Evolutionary conservation across 2,329 filamentous ascomycete genomes (phyloP).

Genomic region (Ophiostoma sp.): DNA sequence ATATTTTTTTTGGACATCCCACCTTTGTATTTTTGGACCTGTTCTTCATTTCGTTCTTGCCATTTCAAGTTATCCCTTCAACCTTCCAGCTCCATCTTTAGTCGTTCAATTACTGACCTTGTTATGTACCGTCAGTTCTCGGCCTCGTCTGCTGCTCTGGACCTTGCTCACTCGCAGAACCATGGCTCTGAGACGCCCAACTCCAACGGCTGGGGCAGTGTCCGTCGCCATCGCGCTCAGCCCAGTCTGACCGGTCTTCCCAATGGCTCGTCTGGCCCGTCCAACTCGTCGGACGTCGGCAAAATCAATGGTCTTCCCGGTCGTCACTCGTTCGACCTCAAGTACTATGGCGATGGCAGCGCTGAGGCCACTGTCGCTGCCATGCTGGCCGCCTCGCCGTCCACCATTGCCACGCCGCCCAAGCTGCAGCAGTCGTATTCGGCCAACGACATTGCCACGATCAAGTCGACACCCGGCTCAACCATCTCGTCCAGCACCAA

Average conservation of each 20-base stretch:
- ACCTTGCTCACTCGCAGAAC: slow-evolving; percentile 71
- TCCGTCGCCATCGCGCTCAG: slow-evolving; percentile 68
- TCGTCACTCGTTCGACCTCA: slow-evolving; percentile 61
- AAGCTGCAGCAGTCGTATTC: slow-evolving; percentile 89
- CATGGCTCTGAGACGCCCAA: slow-evolving; percentile 58
- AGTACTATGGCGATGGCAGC: slow-evolving; percentile 51
- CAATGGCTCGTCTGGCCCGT: slow-evolving; percentile 41
- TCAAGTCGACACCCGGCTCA: slow-evolving; percentile 66
- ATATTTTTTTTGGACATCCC: not conserved
- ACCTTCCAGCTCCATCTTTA: not conserved
- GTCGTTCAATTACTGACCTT: not conserved
- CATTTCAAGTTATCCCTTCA: not conserved
- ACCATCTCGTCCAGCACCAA: slow-evolving; percentile 50
- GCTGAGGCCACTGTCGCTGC: slow-evolving; percentile 44
- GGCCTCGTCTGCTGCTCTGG: slow-evolving; percentile 76
- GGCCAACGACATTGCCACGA: slow-evolving; percentile 81
- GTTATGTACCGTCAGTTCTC: slow-evolving; percentile 58
- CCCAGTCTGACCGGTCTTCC: slow-evolving; percentile 56
- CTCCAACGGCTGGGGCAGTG: slow-evolving; percentile 59
- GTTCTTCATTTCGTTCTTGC: not conserved
- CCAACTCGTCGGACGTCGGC: slow-evolving; percentile 45
- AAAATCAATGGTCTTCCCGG: slow-evolving; percentile 51
- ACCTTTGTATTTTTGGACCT: not conserved
- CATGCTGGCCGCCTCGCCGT: slow-evolving; percentile 50
- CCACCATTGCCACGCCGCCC: slow-evolving; percentile 62